A percentile compares a stretch with the other conserved stretches of the same genome.
Evolutionary conservation across 208 protist species (phyloP).

Genomic region (Trypanosoma avium): DNA sequence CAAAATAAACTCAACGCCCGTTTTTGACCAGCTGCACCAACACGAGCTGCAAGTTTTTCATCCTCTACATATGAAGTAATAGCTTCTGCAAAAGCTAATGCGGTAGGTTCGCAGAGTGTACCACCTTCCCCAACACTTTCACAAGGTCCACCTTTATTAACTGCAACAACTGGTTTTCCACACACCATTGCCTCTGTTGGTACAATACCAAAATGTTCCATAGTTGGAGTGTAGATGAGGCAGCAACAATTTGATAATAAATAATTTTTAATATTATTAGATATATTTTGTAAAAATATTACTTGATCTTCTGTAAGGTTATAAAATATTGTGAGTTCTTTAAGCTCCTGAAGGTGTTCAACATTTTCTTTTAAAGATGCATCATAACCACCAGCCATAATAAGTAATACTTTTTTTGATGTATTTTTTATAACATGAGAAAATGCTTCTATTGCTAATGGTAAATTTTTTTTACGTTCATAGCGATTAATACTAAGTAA

Average conservation of each 20-base stretch:
- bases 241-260: slow-evolving; percentile 74
- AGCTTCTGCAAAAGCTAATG: slow-evolving; percentile 60
- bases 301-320: slow-evolving; percentile 45
- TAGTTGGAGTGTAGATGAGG: slow-evolving; percentile 93
- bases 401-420: slow-evolving; percentile 39
- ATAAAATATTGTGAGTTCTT: slow-evolving; percentile 32
- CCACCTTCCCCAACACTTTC: slow-evolving; percentile 87
- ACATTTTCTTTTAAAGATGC: slow-evolving; percentile 77
- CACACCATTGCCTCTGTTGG: slow-evolving; percentile 85
- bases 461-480: slow-evolving; percentile 97
- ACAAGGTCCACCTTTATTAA: slow-evolving; percentile 90
- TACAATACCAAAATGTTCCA: slow-evolving; percentile 96
- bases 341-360: slow-evolving; percentile 73
- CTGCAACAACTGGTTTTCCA: slow-evolving; percentile 87
- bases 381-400: slow-evolving; percentile 91
- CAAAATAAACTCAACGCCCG: slow-evolving; percentile 47
- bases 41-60: slow-evolving; percentile 24
- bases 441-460: slow-evolving; percentile 89
- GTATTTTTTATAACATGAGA: slow-evolving; percentile 25
- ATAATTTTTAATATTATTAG: slow-evolving; percentile 51
- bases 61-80: slow-evolving; percentile 43
- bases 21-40: slow-evolving; percentile 44
- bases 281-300: slow-evolving; percentile 84
- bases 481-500: slow-evolving; percentile 98
- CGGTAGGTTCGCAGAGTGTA: slow-evolving; percentile 53